Percentiles rank a stretch among this genome's conserved stretches.
phyloP scores from a whole-genome alignment of 2,329 filamentous ascomycete species.

The Pyricularia pennisetigena region DNA sequence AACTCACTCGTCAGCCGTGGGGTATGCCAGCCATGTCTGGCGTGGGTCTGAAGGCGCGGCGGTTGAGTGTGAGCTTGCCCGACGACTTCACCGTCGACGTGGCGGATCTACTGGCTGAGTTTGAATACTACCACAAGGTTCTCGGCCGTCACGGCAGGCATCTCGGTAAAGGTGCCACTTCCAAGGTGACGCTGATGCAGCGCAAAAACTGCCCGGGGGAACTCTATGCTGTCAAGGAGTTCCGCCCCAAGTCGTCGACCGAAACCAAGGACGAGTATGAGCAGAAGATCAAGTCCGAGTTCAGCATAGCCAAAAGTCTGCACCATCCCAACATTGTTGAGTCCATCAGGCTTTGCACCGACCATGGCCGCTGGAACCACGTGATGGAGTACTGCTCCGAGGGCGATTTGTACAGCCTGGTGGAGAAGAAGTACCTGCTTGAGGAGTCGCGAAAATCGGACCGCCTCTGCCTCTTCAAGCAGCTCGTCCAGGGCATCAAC shows the following conservation, averaged over 20 bases:
- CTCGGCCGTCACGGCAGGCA: constrained; percentile 65
- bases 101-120: constrained; percentile 59
- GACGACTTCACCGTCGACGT: constrained; percentile 67
- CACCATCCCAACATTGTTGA: constrained; percentile 83
- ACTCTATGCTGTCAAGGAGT: constrained; percentile 80
- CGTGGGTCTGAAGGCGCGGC: constrained; percentile 68
- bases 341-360: constrained; percentile 65
- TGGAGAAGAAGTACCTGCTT: constrained; percentile 61
- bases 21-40: constrained; percentile 57
- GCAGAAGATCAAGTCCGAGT: constrained; percentile 87
- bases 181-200: constrained; percentile 72
- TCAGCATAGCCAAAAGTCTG: constrained; percentile 74
- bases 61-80: constrained; percentile 62
- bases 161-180: constrained; percentile 73
- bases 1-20: constrained; percentile 30
- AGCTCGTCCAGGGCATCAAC: constrained; percentile 70
- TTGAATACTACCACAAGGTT: constrained; percentile 54
- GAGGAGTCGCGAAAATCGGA: constrained; percentile 56
- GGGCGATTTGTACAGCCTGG: constrained; percentile 69
- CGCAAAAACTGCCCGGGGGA: constrained; percentile 56
- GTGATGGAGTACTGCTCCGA: constrained; percentile 88
- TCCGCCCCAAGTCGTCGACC: constrained; percentile 58
- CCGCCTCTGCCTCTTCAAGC: constrained; percentile 80
- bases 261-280: constrained; percentile 70
- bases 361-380: constrained; percentile 73